A percentile compares a stretch with the other conserved stretches of the same genome.
These are phyloP conservation scores for Calycina marina DNA, from an alignment of 2,329 filamentous ascomycete species.

Conservation along the genomic window DNA sequence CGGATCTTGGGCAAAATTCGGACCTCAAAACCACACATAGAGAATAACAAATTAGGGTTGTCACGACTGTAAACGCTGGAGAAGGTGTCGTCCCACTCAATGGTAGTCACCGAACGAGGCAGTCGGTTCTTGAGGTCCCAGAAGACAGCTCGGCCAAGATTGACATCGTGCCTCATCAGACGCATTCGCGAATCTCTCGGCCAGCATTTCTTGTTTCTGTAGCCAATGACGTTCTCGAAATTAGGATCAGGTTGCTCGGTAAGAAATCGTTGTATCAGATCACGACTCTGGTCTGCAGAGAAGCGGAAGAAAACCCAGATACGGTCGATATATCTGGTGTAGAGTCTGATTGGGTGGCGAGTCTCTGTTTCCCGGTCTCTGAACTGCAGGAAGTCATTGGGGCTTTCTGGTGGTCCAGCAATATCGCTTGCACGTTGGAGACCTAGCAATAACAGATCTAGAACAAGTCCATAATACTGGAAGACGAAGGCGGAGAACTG, in stretches of 20 bases:
- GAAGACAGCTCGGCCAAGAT: conserved; percentile 91
- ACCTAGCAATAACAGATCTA: conserved; percentile 83
- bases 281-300: conserved; percentile 81
- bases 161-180: conserved; percentile 96
- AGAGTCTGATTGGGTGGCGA: conserved; percentile 90
- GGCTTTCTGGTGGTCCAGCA: conserved; percentile 80
- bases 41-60: conserved; percentile 92
- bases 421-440: conserved; percentile 96
- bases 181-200: conserved; percentile 95
- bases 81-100: conserved; percentile 98
- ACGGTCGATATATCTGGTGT: conserved; percentile 93
- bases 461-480: conserved; percentile 93
- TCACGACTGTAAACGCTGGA: conserved; percentile 95
- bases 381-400: conserved; percentile 97
- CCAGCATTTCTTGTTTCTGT: conserved; percentile 99
- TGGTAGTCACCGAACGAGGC: conserved; percentile 86
- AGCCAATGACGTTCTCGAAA: conserved; percentile 98
- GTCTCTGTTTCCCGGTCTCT: conserved; percentile 84
- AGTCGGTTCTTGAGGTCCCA: conserved; percentile 98
- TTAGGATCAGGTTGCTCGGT: conserved; percentile 98
- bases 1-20: conserved; percentile 89
- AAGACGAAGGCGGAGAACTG: conserved; percentile 99
- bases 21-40: conserved; percentile 97
- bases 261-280: conserved; percentile 92
- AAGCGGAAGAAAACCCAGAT: conserved; percentile 98